phyloP scores from a whole-genome alignment of 768 basidiomycete genomes.

The Termitomyces eurrhizus region DNA sequence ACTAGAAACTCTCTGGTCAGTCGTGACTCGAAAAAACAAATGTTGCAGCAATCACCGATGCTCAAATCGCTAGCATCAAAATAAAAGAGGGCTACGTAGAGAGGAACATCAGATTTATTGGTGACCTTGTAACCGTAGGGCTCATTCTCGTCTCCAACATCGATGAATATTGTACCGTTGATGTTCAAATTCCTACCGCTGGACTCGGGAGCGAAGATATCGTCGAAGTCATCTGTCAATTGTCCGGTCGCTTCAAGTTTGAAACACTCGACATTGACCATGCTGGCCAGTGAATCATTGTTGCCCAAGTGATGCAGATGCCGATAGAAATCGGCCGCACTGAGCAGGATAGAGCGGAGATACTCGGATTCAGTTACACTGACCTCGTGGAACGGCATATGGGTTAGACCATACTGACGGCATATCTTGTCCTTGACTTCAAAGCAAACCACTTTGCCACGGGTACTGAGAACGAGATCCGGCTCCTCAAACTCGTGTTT shows the following conservation, averaged over 20 bases:
- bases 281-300: neutral
- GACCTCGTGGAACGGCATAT: neutral
- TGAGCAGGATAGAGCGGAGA: neutral
- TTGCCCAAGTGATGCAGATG: neutral
- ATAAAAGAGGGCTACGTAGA: slow-evolving; percentile 6
- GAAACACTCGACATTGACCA: neutral
- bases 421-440: neutral
- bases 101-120: neutral
- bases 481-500: neutral
- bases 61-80: neutral
- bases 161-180: neutral
- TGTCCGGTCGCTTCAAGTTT: neutral
- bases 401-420: neutral
- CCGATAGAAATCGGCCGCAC: neutral
- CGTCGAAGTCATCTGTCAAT: neutral
- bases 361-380: neutral
- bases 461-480: neutral
- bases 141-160: neutral
- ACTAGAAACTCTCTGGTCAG: neutral
- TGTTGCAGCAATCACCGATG: neutral
- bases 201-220: neutral
- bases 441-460: neutral
- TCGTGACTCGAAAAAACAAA: neutral
- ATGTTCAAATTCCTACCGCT: neutral
- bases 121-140: neutral